phyloP scores from a whole-genome alignment of 805 yeast species.

The Yamadazyma nakazawae region DNA sequence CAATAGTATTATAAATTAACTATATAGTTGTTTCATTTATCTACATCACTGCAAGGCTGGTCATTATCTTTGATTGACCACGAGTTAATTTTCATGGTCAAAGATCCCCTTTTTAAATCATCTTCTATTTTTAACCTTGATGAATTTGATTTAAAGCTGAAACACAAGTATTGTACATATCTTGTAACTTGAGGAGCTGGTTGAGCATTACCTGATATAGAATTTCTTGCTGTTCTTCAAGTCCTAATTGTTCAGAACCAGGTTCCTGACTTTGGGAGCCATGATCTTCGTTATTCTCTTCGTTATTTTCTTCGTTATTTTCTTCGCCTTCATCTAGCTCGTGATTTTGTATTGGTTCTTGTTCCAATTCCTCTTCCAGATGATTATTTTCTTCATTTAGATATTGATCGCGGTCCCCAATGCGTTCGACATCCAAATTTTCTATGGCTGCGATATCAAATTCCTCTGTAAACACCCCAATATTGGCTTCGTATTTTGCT shows the following conservation, averaged over 20 bases:
- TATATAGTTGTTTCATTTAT: too few relatives aligned
- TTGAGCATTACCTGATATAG: constrained; percentile 12
- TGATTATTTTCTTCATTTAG: not conserved
- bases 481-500: not conserved
- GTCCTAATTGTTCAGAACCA: not conserved
- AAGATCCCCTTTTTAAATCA: too few relatives aligned
- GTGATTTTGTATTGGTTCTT: not conserved
- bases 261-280: not conserved
- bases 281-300: not conserved
- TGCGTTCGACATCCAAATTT: not conserved
- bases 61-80: not conserved
- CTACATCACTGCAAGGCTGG: not conserved
- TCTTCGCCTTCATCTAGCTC: not conserved
- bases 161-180: constrained; percentile 2
- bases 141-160: not conserved
- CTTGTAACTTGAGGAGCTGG: constrained; percentile 7
- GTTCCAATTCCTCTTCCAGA: not conserved
- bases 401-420: not conserved
- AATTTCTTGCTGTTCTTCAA: constrained; percentile 9
- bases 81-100: too few relatives aligned
- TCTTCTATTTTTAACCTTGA: too few relatives aligned
- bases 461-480: not conserved
- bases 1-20: not conserved
- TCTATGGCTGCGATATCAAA: constrained; percentile 6
- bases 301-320: not conserved